These are phyloP conservation scores for Apiotrichum siamense DNA, from an alignment of 1,284 basidiomycete genomes.

Conservation along the genomic window DNA sequence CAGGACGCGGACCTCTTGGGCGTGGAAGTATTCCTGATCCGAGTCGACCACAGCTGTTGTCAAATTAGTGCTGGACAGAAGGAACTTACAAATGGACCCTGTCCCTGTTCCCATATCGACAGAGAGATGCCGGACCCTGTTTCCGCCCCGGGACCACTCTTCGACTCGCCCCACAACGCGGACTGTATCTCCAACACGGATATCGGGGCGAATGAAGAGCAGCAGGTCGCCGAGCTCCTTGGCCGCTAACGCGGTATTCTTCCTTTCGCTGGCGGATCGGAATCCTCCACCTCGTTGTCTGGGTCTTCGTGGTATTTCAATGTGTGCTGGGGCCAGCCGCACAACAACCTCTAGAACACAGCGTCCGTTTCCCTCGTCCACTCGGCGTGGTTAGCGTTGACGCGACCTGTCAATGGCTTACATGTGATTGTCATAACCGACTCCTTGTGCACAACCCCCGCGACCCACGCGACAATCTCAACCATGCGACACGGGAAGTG, in stretches of 20 bases:
- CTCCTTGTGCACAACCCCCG: conserved; percentile 38
- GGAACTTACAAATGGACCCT: conserved; percentile 30
- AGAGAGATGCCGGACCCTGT: conserved; percentile 32
- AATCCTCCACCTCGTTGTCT: conserved; percentile 3
- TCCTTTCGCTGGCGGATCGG: conserved; percentile 14
- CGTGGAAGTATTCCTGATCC: conserved; percentile 30
- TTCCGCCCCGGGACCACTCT: conserved; percentile 26
- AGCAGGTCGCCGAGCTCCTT: not conserved
- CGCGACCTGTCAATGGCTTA: too few relatives aligned
- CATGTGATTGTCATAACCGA: conserved; percentile 23
- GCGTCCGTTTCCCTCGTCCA: conserved; percentile 40
- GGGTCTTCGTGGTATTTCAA: not conserved
- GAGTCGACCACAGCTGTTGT: conserved; percentile 33
- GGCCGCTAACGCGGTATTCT: conserved; percentile 3
- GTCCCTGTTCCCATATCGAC: conserved; percentile 29
- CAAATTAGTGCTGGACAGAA: not conserved
- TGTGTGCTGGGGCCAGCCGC: conserved; percentile 15
- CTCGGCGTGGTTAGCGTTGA: too few relatives aligned
- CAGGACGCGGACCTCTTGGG: conserved; percentile 18
- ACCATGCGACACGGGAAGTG: conserved; percentile 35
- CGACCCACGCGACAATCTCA: conserved; percentile 40
- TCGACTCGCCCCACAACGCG: conserved; percentile 34
- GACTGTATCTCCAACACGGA: conserved; percentile 38
- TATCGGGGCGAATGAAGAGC: conserved; percentile 26
- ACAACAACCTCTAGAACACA: conserved; percentile 24